A percentile compares a stretch with the other conserved stretches of the same genome.
These are phyloP conservation scores for Dendrobium huoshanense DNA, from an alignment of 106 monocot genomes.

Conservation along the genomic window DNA sequence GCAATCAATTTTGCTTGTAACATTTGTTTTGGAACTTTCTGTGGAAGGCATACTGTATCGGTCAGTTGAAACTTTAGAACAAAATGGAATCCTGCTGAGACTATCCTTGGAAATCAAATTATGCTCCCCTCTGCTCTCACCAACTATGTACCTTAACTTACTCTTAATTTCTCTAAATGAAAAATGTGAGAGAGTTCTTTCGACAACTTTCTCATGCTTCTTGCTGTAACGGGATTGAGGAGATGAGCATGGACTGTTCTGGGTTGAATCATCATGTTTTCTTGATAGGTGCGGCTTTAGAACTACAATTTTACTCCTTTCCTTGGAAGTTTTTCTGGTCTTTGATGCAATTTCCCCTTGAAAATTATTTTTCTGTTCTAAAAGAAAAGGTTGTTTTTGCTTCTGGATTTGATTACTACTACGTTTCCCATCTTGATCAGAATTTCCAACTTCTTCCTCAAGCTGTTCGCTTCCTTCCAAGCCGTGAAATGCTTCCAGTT, in stretches of 20 bases:
- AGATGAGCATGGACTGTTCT: conserved; percentile 18
- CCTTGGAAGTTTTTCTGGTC: no score
- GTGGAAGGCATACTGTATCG: neutral
- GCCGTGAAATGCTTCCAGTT: neutral
- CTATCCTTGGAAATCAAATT: conserved; percentile 29
- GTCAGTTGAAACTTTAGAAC: conserved; percentile 11
- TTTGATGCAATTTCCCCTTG: no score
- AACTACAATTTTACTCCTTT: no score
- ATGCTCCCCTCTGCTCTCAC: conserved; percentile 39
- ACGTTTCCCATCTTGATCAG: no score
- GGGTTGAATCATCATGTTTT: conserved; percentile 12
- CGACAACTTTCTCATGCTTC: conserved; percentile 17
- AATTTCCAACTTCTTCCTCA: no score
- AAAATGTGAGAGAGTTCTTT: conserved; percentile 37
- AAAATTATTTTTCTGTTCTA: no score
- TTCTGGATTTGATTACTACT: no score
- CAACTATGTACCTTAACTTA: conserved; percentile 43
- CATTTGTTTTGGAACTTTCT: neutral
- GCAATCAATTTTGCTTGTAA: neutral
- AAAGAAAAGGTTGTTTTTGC: no score
- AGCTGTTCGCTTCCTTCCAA: no score
- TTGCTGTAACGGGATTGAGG: conserved; percentile 16
- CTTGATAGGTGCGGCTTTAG: conserved; percentile 40
- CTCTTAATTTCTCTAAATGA: conserved; percentile 63
- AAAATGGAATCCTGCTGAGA: conserved; percentile 30